Conservation (phyloP, 768 basidiomycete genomes). For the Dictyophora rubrovolvata region DNA sequence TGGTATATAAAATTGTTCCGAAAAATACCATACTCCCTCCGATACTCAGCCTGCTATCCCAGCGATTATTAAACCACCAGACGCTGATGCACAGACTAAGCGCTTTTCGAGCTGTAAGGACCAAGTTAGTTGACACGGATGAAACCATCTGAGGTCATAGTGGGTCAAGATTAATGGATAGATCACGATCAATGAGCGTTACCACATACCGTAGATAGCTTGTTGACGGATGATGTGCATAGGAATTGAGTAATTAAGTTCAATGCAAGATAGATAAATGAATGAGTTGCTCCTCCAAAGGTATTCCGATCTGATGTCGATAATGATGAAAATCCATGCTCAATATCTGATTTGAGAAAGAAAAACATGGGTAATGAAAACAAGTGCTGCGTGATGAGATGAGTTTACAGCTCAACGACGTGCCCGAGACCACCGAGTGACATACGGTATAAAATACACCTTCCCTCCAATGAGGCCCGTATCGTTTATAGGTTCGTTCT, state of each 20-base stretch:
- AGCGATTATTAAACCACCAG: conserved; percentile 73
- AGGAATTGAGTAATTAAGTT: conserved; percentile 68
- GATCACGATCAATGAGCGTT: neutral
- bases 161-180: neutral
- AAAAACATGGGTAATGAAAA: conserved; percentile 71
- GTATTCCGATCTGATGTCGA: conserved; percentile 25
- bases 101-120: conserved; percentile 73
- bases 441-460: conserved; percentile 75
- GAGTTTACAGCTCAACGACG: neutral
- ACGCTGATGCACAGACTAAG: conserved; percentile 71
- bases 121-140: conserved; percentile 71
- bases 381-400: conserved; percentile 43
- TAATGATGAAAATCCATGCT: conserved; percentile 43
- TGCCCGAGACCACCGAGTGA: neutral
- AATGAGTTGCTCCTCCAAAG: conserved; percentile 22
- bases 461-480: conserved; percentile 77
- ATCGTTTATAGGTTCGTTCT: conserved; percentile 62
- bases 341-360: conserved; percentile 47
- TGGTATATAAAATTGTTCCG: conserved; percentile 55
- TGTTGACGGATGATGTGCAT: conserved; percentile 79
- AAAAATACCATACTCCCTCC: conserved; percentile 70
- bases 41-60: conserved; percentile 51
- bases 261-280: conserved; percentile 46
- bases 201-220: conserved; percentile 58
- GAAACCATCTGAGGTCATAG: conserved; percentile 46